Conservation (phyloP, 2,329 filamentous ascomycete species). For the Xylariaceae sp. region DNA sequence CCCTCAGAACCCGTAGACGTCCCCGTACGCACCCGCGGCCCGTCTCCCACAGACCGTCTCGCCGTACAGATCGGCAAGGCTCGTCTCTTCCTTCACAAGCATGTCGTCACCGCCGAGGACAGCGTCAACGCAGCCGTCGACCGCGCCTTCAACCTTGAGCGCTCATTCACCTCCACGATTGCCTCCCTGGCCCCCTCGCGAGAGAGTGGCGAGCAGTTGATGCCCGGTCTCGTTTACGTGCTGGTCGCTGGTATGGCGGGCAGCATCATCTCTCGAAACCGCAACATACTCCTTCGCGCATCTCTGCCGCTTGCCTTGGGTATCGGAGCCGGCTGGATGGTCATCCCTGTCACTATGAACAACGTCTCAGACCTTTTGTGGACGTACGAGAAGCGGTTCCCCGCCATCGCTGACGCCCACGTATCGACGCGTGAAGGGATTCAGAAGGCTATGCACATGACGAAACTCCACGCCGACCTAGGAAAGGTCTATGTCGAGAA, state of each 20-base stretch:
- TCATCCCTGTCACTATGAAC: constrained; percentile 84
- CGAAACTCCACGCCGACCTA: constrained; percentile 70
- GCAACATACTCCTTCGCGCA: constrained; percentile 77
- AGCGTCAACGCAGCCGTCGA: constrained; percentile 80
- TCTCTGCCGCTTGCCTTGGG: constrained; percentile 76
- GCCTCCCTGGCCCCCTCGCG: constrained; percentile 83
- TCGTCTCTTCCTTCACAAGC: constrained; percentile 75
- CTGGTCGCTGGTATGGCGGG: constrained; percentile 93
- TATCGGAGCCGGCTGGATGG: constrained; percentile 76
- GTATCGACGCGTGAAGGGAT: constrained; percentile 67
- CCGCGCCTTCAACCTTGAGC: constrained; percentile 78
- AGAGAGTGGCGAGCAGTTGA: constrained; percentile 81
- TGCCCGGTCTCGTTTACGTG: constrained; percentile 89
- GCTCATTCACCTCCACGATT: constrained; percentile 84
- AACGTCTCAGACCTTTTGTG: constrained; percentile 85
- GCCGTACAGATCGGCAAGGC: constrained; percentile 76
- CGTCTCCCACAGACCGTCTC: constrained; percentile 86
- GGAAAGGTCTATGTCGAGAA: constrained; percentile 73
- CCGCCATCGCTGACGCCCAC: constrained; percentile 79
- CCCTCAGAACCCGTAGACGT: constrained; percentile 32
- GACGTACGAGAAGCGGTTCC: constrained; percentile 89
- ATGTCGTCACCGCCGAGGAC: constrained; percentile 74
- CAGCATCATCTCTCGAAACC: constrained; percentile 84
- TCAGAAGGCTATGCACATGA: constrained; percentile 67
- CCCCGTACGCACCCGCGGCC: constrained; percentile 39